These are phyloP conservation scores for Arxiozyma bovina DNA, from an alignment of 1,139 yeast species.

Conservation along the genomic window DNA sequence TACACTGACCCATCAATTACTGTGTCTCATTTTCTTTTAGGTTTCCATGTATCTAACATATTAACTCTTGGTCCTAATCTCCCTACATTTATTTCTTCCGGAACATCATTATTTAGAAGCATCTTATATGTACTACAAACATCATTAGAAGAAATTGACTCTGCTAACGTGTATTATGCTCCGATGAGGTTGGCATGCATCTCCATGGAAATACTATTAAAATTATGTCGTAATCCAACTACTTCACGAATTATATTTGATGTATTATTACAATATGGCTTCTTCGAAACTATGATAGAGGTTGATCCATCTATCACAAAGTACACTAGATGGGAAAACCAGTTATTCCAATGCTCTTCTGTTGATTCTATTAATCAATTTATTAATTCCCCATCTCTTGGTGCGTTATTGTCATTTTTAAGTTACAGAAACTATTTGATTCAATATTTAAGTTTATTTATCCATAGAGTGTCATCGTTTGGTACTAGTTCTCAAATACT, in stretches of 20 bases:
- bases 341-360: slow-evolving; percentile 31
- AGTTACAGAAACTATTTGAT: slow-evolving; percentile 53
- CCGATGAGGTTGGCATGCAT: slow-evolving; percentile 51
- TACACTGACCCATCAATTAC: slow-evolving; percentile 36
- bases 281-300: slow-evolving; percentile 45
- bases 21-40: slow-evolving; percentile 68
- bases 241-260: slow-evolving; percentile 47
- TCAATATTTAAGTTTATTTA: slow-evolving; percentile 63
- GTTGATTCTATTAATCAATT: slow-evolving; percentile 35
- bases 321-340: slow-evolving; percentile 45
- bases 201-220: slow-evolving; percentile 52
- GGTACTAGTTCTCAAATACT: slow-evolving; percentile 50
- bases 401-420: slow-evolving; percentile 54
- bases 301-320: slow-evolving; percentile 47
- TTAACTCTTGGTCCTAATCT: slow-evolving; percentile 37
- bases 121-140: slow-evolving; percentile 43
- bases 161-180: slow-evolving; percentile 40
- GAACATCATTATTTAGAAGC: slow-evolving; percentile 47
- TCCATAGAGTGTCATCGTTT: slow-evolving; percentile 47
- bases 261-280: slow-evolving; percentile 42
- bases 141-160: slow-evolving; percentile 38
- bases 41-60: slow-evolving; percentile 46
- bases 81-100: slow-evolving; percentile 44
- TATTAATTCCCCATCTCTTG: slow-evolving; percentile 35
- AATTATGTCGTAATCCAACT: slow-evolving; percentile 46